Evolutionary conservation across 1,139 yeast genomes (phyloP).

Genomic region (Saccharomyces hybrid): DNA sequence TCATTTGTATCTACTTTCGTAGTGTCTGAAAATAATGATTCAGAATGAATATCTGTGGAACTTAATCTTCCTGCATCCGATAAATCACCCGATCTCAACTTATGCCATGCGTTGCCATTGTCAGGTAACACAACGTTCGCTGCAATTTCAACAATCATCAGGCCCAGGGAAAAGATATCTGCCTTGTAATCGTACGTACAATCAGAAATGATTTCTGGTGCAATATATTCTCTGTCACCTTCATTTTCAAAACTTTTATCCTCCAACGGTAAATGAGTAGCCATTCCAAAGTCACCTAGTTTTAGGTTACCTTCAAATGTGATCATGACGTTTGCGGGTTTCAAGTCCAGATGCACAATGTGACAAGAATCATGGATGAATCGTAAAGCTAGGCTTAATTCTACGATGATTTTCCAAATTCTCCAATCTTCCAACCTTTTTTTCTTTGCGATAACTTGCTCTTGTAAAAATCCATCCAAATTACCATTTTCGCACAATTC

Average conservation of each 20-base stretch:
- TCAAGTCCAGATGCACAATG: slow-evolving; percentile 77
- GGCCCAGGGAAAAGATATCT: slow-evolving; percentile 86
- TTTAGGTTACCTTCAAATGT: slow-evolving; percentile 86
- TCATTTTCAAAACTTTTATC: slow-evolving; percentile 68
- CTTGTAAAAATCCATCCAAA: slow-evolving; percentile 71
- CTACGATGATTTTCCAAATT: slow-evolving; percentile 91
- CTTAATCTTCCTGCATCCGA: slow-evolving; percentile 91
- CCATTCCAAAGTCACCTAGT: slow-evolving; percentile 62
- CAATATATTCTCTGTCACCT: slow-evolving; percentile 96
- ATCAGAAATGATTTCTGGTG: slow-evolving; percentile 85
- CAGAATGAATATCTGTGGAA: slow-evolving; percentile 48
- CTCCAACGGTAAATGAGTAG: slow-evolving; percentile 44
- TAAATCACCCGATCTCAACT: slow-evolving; percentile 87
- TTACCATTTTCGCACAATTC: slow-evolving; percentile 95
- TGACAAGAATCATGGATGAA: slow-evolving; percentile 70
- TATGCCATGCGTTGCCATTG: slow-evolving; percentile 96
- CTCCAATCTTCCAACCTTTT: slow-evolving; percentile 77
- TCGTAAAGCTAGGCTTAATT: slow-evolving; percentile 67
- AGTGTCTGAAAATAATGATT: slow-evolving; percentile 24
- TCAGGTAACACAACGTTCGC: slow-evolving; percentile 94
- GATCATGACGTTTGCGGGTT: slow-evolving; percentile 90
- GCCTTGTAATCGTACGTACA: slow-evolving; percentile 88
- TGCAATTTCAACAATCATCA: slow-evolving; percentile 90
- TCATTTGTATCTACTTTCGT: slow-evolving; percentile 24
- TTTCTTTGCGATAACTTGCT: slow-evolving; percentile 59